Base-by-base conservation (phyloP, 2,329 filamentous ascomycete genomes). In the Emericellopsis cladophorae region DNA sequence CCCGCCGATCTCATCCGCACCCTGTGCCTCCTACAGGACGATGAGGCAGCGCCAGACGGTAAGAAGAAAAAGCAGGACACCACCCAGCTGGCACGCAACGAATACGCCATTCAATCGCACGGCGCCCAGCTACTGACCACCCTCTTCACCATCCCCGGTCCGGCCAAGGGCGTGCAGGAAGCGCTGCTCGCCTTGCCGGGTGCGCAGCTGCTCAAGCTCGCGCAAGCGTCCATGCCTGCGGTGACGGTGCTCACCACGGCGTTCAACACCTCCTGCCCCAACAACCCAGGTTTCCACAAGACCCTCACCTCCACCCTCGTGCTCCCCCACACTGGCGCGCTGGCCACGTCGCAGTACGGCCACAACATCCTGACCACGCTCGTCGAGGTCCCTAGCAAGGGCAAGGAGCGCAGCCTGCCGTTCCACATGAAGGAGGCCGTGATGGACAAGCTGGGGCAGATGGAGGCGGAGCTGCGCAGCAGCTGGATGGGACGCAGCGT, bases 81-180 rank as follows among this genome's bases (percentile, higher is more conserved):
- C 9, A 52, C 59, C 32, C 60, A 65, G 23, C 56, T 60, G 31
- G 63, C 48, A 49, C 75, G 63, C 77, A 86, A 68, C 60, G 86
- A 56, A 41, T 60, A 66, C 24, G 66, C 69, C 24, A 58, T 74
- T 18, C 59, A 70, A 29, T 69, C 68, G 4, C 89, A 98, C 63
- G 86, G 83, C 44, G 87, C 85, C 16, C 72, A 95, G 37, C 72
- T 98, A 23, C 80, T 84, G 8, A 81, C 92, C 46, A 66, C 83
- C 4, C 82, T 98, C 66, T 76, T 96, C 39, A 65, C 74, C 7
- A 80, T 86, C 22, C 75, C 84, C 0, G 86, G 86, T 1, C 67
- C 89, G 2, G 72, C 75, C 42, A 76, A 76, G 39, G 70, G 89
- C 10, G 74, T 94, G 26, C 85, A 92, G 54, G 74, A 79, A 14